Percentiles rank a stretch among this genome's conserved stretches.
phyloP scores from a whole-genome alignment of 2,329 filamentous ascomycete species.

The Tolypocladium paradoxum region DNA sequence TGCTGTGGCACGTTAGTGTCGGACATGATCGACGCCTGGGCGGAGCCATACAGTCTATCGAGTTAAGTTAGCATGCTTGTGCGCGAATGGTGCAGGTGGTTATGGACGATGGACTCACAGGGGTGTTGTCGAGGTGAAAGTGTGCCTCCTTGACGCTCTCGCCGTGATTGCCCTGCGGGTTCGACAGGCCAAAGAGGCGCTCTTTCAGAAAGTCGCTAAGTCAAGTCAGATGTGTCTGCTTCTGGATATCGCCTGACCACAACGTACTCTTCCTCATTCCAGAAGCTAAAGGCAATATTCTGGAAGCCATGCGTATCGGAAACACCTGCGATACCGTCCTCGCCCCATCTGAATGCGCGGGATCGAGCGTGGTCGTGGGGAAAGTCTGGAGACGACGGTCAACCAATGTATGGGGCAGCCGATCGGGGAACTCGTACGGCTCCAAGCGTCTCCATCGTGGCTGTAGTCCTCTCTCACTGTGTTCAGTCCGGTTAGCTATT shows the following conservation, averaged over 20 bases:
- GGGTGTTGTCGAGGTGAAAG: constrained; percentile 93
- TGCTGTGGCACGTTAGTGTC: constrained; percentile 44
- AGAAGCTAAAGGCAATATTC: constrained; percentile 92
- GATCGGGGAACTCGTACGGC: constrained; percentile 50
- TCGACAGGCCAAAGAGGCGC: constrained; percentile 86
- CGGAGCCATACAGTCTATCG: constrained; percentile 32
- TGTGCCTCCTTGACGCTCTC: constrained; percentile 95
- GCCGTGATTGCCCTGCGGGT: constrained; percentile 93
- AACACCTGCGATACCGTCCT: constrained; percentile 93
- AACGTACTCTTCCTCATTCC: constrained; percentile 86
- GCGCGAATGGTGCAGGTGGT: neutral
- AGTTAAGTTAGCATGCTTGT: constrained; percentile 12
- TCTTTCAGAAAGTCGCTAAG: constrained; percentile 84
- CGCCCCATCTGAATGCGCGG: constrained; percentile 86
- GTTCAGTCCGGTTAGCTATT: constrained; percentile 12
- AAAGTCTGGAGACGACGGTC: constrained; percentile 55
- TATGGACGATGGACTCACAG: constrained; percentile 31
- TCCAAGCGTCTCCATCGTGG: constrained; percentile 89
- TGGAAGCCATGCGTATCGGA: constrained; percentile 82
- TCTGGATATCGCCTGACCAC: neutral
- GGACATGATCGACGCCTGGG: neutral
- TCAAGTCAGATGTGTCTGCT: constrained; percentile 8
- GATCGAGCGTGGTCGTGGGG: constrained; percentile 85
- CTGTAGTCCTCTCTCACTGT: constrained; percentile 80
- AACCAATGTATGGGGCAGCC: constrained; percentile 1